Base-by-base conservation (phyloP, 23 red algal genomes). In the Gracilaria gracilis region DNA sequence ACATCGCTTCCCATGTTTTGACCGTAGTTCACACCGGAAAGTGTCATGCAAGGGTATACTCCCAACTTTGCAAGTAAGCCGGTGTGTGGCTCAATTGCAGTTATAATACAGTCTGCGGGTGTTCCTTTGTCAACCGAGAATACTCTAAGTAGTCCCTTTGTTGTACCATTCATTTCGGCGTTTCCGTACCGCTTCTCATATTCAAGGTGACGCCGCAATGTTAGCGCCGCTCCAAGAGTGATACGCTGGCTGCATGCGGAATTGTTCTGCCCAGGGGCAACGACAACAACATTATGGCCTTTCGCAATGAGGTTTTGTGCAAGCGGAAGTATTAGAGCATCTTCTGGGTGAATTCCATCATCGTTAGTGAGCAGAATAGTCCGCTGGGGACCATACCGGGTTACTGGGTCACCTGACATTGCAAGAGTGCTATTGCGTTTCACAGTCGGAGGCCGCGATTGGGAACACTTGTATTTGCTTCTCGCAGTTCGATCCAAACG, bases 361-460 rank as follows among this genome's bases (percentile, higher is more conserved):
- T 99, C 97, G 70, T 99, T 99, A 8, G 97, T 96, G 33, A 99
- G 66, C 33, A 99, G 37, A 51, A 99, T 85, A 32, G 88, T 84
- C 14, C 91, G 92, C 50, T 40, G 27, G n/a, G 42, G 55, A 34
- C 71, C 85, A 47, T 78, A 77, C 12, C 46, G 35, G 15, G 11
- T 51, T 46, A 44, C 29, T 13, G 59, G 51, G 57, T 51, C 42
- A 57, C 35, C 64, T 15, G 82, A 40, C 44, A 65, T 67, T 65
- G 58, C 19, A 9, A 69, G 4, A 24, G 31, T 37, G 64, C 0
- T 3, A 15, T 37, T 69, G 33, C 27, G 36, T 9, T 11, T 69
- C 31, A 37, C 15, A 8, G 37, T 5, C 33, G 12, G 16, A 69
- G 64, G 16, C 7, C 33, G 64, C 33, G 27, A 12, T 69, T 32